Conservation (phyloP, 768 basidiomycete genomes). For the Lactarius evosmus region DNA sequence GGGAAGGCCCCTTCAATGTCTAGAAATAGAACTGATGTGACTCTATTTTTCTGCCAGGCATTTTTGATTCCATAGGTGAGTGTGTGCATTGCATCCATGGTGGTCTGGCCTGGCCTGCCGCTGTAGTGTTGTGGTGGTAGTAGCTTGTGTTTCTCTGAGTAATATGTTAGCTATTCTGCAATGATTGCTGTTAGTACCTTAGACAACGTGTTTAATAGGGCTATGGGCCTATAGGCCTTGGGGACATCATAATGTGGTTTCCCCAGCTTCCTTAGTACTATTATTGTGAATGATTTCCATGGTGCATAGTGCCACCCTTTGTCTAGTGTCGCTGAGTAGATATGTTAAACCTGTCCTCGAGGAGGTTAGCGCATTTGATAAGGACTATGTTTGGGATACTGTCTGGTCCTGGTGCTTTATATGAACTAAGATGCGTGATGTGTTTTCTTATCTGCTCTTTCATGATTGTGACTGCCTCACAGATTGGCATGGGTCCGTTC, state of each 20-base stretch:
- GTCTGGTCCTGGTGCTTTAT: conserved; percentile 31
- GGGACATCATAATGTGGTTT: no score
- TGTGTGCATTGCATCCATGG: conserved; percentile 15
- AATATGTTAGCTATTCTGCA: no score
- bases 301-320: no score
- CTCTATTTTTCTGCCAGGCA: conserved; percentile 33
- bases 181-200: conserved; percentile 27
- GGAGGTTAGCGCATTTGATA: conserved; percentile 11
- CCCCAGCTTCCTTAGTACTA: no score
- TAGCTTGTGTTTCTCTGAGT: no score
- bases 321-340: no score
- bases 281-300: no score
- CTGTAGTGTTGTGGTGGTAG: no score
- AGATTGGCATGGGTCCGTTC: no score
- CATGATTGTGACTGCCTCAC: no score
- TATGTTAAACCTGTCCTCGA: conserved; percentile 27
- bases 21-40: no score
- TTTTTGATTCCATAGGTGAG: conserved; percentile 15
- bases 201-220: conserved; percentile 24
- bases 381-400: conserved; percentile 31
- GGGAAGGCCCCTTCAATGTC: conserved; percentile 47
- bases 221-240: conserved; percentile 29
- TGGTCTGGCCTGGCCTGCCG: not conserved
- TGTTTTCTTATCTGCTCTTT: conserved; percentile 7
- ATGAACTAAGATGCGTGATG: conserved; percentile 22